Evolutionary conservation across 306 rosid species (phyloP).

Genomic region (Boehmeria nivea): DNA sequence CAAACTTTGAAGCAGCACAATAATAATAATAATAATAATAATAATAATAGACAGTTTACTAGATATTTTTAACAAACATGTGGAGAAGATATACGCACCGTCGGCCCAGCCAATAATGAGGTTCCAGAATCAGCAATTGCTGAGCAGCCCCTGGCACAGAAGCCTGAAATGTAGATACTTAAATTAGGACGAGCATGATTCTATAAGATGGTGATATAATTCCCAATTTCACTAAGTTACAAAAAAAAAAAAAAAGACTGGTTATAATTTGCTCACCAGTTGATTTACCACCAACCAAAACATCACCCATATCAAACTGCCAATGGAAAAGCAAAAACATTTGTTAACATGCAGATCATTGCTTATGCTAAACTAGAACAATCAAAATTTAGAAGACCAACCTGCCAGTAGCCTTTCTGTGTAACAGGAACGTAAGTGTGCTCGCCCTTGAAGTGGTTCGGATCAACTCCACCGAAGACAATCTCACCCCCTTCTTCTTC

Average conservation of each 20-base stretch:
- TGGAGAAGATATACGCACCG: constrained; percentile 25
- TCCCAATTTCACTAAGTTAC: neutral
- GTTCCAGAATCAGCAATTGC: constrained; percentile 90
- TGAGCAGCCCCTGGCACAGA: constrained; percentile 66
- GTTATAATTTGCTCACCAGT: constrained; percentile 44
- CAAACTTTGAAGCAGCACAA: neutral
- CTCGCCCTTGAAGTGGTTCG: constrained; percentile 58
- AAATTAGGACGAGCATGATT: neutral
- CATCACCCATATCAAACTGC: constrained; percentile 78
- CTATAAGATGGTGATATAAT: neutral
- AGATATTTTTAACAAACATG: too few relatives aligned
- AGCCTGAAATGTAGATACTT: constrained; percentile 37
- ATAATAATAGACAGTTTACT: neutral
- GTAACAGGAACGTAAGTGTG: constrained; percentile 86
- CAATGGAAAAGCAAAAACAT: constrained; percentile 9
- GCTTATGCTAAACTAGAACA: neutral
- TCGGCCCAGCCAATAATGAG: constrained; percentile 75
- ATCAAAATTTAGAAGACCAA: constrained; percentile 22
- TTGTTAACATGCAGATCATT: neutral
- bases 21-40: neutral
- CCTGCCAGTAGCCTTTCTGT: constrained; percentile 88
- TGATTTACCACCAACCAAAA: constrained; percentile 41
- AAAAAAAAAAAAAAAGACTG: too few relatives aligned
- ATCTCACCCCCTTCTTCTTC: constrained; percentile 57
- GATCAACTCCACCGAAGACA: constrained; percentile 56